Percentiles rank a stretch among this genome's conserved stretches.
Evolutionary conservation across 176 grass and related monocot species (phyloP).

Genomic region (Olyra latifolia): DNA sequence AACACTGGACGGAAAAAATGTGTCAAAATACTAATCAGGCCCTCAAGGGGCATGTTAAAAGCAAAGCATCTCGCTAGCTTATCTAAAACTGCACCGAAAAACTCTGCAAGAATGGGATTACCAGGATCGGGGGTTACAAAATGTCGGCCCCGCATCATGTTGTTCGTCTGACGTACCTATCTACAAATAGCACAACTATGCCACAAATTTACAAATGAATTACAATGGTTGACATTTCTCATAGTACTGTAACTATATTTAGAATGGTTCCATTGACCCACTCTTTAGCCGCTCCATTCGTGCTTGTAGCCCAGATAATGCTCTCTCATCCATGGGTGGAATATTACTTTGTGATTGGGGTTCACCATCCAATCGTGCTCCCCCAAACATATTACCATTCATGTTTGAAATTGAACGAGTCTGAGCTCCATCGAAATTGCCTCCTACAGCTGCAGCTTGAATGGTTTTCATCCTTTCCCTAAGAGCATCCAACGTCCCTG

Average conservation of each 20-base stretch:
- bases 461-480: constrained; percentile 99
- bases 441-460: constrained; percentile 82
- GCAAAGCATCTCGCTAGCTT: constrained; percentile 38
- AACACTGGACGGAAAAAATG: background rate
- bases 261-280: constrained; percentile 84
- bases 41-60: constrained; percentile 26
- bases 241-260: constrained; percentile 40
- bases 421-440: constrained; percentile 58
- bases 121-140: constrained; percentile 38
- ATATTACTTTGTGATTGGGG: constrained; percentile 57
- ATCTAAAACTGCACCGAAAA: constrained; percentile 35
- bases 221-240: constrained; percentile 48
- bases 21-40: constrained; percentile 44
- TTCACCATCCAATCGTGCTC: constrained; percentile 48
- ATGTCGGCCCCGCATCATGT: constrained; percentile 36
- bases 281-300: constrained; percentile 97
- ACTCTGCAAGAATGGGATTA: constrained; percentile 43
- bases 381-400: constrained; percentile 51
- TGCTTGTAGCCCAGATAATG: constrained; percentile 89
- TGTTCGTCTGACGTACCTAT: constrained; percentile 46
- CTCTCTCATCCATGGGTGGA: constrained; percentile 92
- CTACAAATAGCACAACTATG: constrained; percentile 57
- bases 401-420: constrained; percentile 48
- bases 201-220: constrained; percentile 84
- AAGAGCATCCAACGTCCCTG: constrained; percentile 74